Evolutionary conservation across 495 filamentous ascomycete genomes (phyloP), one percentile per base, ranked within the genome.

Genomic region (Penicillium psychrofluorescens): DNA sequence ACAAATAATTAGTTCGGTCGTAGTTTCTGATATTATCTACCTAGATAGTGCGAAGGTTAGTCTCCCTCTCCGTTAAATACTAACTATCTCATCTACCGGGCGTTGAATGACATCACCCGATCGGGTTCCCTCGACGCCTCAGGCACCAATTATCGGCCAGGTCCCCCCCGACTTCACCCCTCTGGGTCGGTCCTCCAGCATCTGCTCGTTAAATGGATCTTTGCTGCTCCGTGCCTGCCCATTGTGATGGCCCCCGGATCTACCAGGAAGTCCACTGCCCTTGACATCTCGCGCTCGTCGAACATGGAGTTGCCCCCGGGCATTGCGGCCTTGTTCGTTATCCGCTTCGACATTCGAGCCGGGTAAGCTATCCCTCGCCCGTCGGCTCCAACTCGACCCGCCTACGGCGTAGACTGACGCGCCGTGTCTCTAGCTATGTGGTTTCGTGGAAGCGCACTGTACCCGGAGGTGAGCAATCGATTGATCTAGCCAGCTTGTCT

Each of bases 271-370:
- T 54, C 59, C 42, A 40, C 59, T 50, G 57, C 54, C 34, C 58
- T 70, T 40, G 64, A 67, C 42, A 45, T 65, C 41, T 57, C 64
- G 45, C 63, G 61, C 46, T 52, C 57, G 40, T 35, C 22, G 22
- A 22, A 58, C 43, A 59, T 64, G 43, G 69, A 73, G 40, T 64
- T 64, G 50, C 69, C 67, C 12, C 88, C 88, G 42, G 80, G 83
- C 44, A 81, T 94, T 54, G 81, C 78, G 27, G 88, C 87, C n/a
- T 68, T 90, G 36, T 94, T 94, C 67, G 72, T 90, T 40, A 88
- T 91, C 56, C 76, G 81, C 57, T 94, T 94, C 70, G 88, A 94
- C 58, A 84, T 85, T 61, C 86, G 88, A 59, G 79, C 85, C 56
- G 87, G 87, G 66, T 92, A 78, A 63, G 68, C 22, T 22, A 22